Evolutionary conservation across 129 eudicot genomes (phyloP).

Genomic region (Pittosporum tobira): DNA sequence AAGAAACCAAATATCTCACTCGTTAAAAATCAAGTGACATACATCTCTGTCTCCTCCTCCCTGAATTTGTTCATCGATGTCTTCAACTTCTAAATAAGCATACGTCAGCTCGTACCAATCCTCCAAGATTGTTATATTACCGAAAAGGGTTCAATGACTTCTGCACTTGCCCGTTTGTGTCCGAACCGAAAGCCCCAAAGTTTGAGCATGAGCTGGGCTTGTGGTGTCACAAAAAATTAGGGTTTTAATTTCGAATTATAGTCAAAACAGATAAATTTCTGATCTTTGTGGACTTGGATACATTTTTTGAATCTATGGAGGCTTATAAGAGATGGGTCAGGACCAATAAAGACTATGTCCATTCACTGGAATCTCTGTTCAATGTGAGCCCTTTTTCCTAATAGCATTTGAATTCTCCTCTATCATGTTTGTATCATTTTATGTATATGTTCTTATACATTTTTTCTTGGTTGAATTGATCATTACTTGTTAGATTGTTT

Average conservation of each 20-base stretch:
- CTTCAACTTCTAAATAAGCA: background rate
- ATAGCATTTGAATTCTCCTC: background rate
- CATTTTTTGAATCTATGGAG: slow-evolving; percentile 48
- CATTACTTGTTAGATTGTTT: background rate
- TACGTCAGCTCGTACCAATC: background rate
- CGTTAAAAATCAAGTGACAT: no score
- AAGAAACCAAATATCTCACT: no score
- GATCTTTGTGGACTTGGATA: slow-evolving; percentile 9
- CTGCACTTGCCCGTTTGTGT: slow-evolving; percentile 5
- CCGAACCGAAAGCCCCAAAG: background rate
- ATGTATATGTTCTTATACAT: background rate
- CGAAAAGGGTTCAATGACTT: background rate
- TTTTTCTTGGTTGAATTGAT: background rate
- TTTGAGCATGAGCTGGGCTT: slow-evolving; percentile 10
- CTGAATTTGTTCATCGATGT: background rate
- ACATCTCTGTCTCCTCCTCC: no score
- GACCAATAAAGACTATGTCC: slow-evolving; percentile 73
- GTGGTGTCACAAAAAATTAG: slow-evolving; percentile 2
- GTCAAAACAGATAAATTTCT: background rate
- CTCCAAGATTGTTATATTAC: background rate
- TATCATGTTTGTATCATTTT: background rate
- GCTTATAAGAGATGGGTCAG: slow-evolving; percentile 94
- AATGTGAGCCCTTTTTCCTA: slow-evolving; percentile 45
- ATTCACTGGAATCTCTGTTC: slow-evolving; percentile 71
- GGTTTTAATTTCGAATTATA: slow-evolving; percentile 12